phyloP scores from a whole-genome alignment of 164 flowering plant species.

The Vitis cinerea region DNA sequence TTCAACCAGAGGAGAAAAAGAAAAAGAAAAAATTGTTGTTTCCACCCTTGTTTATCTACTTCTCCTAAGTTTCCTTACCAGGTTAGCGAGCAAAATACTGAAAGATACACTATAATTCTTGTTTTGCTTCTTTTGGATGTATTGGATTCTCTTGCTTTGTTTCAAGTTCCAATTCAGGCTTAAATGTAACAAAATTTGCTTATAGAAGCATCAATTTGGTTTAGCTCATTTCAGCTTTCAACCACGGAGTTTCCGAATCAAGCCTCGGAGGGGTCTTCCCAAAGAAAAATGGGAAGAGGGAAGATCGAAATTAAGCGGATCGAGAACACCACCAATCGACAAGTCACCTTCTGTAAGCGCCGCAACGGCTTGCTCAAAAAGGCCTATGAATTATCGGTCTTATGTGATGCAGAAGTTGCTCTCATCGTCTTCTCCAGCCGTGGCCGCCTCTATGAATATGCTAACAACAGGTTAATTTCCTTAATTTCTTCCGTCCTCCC shows the following conservation, averaged over 20 bases:
- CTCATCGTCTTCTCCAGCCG: slow-evolving; percentile 59
- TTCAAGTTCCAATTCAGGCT: neutral
- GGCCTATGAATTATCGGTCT: slow-evolving; percentile 57
- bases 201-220: neutral
- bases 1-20: neutral
- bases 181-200: neutral
- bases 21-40: neutral
- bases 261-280: slow-evolving; percentile 37
- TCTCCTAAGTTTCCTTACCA: slow-evolving; percentile 3
- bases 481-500: neutral
- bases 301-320: slow-evolving; percentile 64
- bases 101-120: slow-evolving; percentile 4
- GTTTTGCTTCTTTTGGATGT: slow-evolving; percentile 17
- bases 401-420: slow-evolving; percentile 62
- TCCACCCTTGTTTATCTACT: slow-evolving; percentile 1
- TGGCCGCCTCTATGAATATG: slow-evolving; percentile 64
- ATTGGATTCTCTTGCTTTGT: slow-evolving; percentile 1
- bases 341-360: slow-evolving; percentile 64
- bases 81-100: slow-evolving; percentile 14
- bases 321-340: slow-evolving; percentile 63
- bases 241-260: slow-evolving; percentile 44
- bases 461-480: slow-evolving; percentile 50
- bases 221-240: slow-evolving; percentile 22
- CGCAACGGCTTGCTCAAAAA: slow-evolving; percentile 62
- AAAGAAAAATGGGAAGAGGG: slow-evolving; percentile 53